A percentile compares a stretch with the other conserved stretches of the same genome.
phyloP scores from a whole-genome alignment of 805 yeast genomes.

The Lachancea nothofagi region DNA sequence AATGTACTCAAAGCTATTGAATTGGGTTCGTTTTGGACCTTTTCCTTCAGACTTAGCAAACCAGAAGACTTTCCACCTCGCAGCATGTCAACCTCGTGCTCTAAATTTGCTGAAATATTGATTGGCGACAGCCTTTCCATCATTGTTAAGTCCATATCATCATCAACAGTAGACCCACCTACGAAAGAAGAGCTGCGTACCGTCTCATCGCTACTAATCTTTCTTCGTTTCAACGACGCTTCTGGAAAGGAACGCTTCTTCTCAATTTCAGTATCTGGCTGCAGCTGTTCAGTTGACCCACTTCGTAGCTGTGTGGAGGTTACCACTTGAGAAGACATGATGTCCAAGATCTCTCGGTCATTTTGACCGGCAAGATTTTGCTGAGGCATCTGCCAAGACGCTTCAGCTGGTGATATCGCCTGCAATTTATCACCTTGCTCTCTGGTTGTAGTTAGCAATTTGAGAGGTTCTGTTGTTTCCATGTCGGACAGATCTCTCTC shows the following conservation, averaged over 20 bases:
- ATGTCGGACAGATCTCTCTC: conserved; percentile 3
- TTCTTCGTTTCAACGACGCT: not conserved
- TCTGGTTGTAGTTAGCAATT: not conserved
- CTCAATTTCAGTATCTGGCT: not conserved
- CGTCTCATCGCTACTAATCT: not conserved
- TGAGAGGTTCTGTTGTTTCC: conserved; percentile 3
- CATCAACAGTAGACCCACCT: conserved; percentile 1
- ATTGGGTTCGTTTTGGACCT: not conserved
- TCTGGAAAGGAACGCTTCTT: not conserved
- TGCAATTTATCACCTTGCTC: not conserved
- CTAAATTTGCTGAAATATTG: not conserved
- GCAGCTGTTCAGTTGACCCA: not conserved
- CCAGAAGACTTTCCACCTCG: not conserved
- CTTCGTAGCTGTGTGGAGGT: conserved; percentile 7
- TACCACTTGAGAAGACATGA: conserved; percentile 5
- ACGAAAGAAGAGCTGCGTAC: not conserved
- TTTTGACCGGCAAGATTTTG: not conserved
- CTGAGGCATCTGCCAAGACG: too few species aligned
- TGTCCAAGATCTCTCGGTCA: conserved; percentile 2
- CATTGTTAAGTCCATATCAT: conserved; percentile 18
- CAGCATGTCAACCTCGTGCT: not conserved
- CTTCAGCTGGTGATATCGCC: too few species aligned
- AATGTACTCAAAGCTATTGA: conserved; percentile 16
- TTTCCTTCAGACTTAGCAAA: not conserved
- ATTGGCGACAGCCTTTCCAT: conserved; percentile 29